Evolutionary conservation across 78 protist genomes (phyloP).

Genomic region (Dictyostelium discoideum): DNA sequence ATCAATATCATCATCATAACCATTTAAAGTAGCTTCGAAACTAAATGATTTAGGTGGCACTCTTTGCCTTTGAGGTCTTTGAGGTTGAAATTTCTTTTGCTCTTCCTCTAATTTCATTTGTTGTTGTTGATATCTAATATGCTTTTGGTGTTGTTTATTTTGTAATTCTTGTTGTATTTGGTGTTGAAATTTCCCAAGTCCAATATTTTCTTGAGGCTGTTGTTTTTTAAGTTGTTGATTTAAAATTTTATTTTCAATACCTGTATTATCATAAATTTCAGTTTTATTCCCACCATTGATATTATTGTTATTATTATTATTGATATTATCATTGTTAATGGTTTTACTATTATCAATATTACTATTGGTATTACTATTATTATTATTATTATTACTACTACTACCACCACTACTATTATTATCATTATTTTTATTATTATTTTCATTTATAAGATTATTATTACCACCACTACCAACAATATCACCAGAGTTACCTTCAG

Average conservation of each 20-base stretch:
- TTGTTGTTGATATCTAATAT: conserved; percentile 43
- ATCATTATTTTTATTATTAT: background rate
- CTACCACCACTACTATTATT: background rate
- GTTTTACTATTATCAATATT: background rate
- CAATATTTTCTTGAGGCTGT: background rate
- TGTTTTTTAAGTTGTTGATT: background rate
- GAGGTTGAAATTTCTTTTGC: conserved; percentile 4
- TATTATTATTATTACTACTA: background rate
- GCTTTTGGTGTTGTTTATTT: conserved; percentile 51
- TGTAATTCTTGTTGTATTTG: background rate
- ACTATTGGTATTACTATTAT: background rate
- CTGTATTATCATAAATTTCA: background rate
- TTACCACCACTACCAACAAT: background rate
- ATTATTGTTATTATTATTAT: background rate
- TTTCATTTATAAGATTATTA: background rate
- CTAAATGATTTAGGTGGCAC: background rate
- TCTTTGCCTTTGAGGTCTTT: conserved; percentile 5
- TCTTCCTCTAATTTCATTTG: conserved; percentile 30
- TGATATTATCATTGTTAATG: conserved; percentile 1
- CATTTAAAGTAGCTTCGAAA: background rate
- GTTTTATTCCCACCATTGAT: background rate
- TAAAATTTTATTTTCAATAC: background rate
- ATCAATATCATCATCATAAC: background rate
- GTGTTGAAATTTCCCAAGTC: background rate
- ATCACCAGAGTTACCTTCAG: background rate